phyloP scores from a whole-genome alignment of 352 stramenopile species.

The Thalassiosira exigua region DNA sequence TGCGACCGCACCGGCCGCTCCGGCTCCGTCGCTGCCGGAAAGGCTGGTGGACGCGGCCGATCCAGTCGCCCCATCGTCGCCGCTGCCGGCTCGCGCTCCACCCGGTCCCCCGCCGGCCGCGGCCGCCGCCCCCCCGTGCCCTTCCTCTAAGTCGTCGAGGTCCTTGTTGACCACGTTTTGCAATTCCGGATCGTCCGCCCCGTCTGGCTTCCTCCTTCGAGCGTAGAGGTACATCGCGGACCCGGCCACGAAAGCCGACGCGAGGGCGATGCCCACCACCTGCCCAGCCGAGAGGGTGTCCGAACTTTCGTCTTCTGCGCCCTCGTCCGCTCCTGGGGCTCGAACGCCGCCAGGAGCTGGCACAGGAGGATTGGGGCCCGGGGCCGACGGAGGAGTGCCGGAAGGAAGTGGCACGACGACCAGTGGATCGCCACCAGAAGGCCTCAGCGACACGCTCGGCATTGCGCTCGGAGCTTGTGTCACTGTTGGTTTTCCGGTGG shows the following conservation, averaged over 20 bases:
- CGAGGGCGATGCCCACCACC: constrained; percentile 45
- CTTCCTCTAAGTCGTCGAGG: constrained; percentile 26
- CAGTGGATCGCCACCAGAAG: too few species aligned
- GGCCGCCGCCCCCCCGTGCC: not conserved
- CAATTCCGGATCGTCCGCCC: constrained; percentile 32
- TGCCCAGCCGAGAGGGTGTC: constrained; percentile 27
- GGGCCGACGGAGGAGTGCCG: constrained; percentile 3
- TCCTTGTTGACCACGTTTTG: constrained; percentile 34
- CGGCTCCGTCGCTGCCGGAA: not conserved
- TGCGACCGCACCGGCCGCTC: not conserved
- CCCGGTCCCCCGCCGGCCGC: not conserved
- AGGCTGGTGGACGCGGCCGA: not conserved
- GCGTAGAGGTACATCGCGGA: constrained; percentile 10
- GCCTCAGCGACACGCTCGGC: too few species aligned
- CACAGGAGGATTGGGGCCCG: constrained; percentile 8
- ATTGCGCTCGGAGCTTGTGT: too few species aligned
- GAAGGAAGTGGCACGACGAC: too few species aligned
- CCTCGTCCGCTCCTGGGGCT: not conserved
- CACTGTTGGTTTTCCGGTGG: too few species aligned
- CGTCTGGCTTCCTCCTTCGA: constrained; percentile 18
- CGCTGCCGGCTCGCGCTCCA: constrained; percentile 1
- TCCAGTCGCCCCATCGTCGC: not conserved
- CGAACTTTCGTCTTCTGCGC: not conserved
- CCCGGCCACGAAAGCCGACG: constrained; percentile 16
- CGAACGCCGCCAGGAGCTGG: not conserved